Percentiles rank a stretch among this genome's conserved stretches.
Conservation (phyloP, 176 grass and related monocot species). For the Zea luxurians region DNA sequence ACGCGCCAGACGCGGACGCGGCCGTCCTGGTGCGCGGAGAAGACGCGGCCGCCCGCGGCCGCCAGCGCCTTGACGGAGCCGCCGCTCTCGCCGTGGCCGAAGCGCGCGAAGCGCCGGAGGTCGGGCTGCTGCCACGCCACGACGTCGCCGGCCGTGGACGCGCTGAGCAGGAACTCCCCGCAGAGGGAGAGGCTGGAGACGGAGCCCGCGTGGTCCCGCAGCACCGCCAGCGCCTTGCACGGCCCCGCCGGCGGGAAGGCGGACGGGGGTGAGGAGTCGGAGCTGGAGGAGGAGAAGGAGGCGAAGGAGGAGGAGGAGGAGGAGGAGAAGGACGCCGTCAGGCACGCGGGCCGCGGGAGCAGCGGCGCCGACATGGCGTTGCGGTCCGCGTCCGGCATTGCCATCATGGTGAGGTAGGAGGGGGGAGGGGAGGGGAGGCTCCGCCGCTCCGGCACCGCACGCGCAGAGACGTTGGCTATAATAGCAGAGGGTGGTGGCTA, state of each 20-base stretch:
- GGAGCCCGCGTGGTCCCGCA: conserved; percentile 60
- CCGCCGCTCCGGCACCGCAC: too few species aligned
- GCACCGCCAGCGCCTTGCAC: conserved; percentile 64
- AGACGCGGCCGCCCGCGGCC: conserved; percentile 52
- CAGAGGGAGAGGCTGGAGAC: conserved; percentile 80
- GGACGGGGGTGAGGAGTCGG: neutral
- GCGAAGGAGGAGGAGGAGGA: neutral
- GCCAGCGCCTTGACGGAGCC: conserved; percentile 90
- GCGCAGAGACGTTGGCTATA: conserved; percentile 38
- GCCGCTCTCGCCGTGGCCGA: conserved; percentile 50
- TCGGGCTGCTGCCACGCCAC: conserved; percentile 85
- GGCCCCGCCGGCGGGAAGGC: neutral
- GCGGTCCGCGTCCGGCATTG: conserved; percentile 32
- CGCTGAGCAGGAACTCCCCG: conserved; percentile 91
- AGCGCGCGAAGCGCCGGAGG: conserved; percentile 69
- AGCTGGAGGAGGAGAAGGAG: neutral
- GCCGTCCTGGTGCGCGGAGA: conserved; percentile 92
- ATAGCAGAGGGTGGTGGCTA: conserved; percentile 25
- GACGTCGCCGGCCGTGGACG: conserved; percentile 74
- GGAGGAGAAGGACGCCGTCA: conserved; percentile 1
- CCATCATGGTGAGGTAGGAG: neutral
- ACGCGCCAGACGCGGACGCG: conserved; percentile 88
- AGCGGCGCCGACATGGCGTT: conserved; percentile 34
- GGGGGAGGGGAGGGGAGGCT: too few species aligned
- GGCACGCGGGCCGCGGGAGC: conserved; percentile 21